phyloP scores from a whole-genome alignment of 768 basidiomycete genomes.

The Bullera alba region DNA sequence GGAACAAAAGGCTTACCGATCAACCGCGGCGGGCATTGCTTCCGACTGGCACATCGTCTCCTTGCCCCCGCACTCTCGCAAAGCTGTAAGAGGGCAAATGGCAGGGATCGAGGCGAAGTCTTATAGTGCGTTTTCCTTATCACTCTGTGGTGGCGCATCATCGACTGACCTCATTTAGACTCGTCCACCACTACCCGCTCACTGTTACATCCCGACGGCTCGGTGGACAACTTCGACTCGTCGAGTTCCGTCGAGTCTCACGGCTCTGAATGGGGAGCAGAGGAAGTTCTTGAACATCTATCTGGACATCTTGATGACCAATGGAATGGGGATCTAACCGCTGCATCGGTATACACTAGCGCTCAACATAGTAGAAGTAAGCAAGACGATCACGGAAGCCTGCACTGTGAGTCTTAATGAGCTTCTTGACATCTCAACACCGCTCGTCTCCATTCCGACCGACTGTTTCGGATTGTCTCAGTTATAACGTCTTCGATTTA shows the following conservation, averaged over 20 bases:
- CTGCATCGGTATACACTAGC: neutral
- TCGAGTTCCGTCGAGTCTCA: neutral
- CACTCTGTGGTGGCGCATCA: neutral
- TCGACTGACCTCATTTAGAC: neutral
- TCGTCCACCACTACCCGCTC: neutral
- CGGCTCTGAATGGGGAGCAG: neutral
- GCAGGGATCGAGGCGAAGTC: too few relatives aligned
- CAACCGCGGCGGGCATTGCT: neutral
- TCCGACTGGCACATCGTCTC: neutral
- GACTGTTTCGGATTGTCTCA: neutral
- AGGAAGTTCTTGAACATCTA: constrained; percentile 4
- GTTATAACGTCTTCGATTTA: neutral
- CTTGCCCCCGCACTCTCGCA: neutral
- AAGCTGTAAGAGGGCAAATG: too few relatives aligned
- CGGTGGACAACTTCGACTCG: neutral
- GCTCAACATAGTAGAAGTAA: neutral
- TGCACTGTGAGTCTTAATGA: neutral
- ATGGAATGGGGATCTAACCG: neutral
- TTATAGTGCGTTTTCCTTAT: neutral
- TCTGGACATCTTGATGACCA: neutral
- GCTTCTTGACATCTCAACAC: neutral
- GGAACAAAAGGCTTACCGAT: neutral
- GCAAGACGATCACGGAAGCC: neutral
- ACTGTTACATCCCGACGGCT: neutral
- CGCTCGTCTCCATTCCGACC: neutral